Conservation (phyloP, 495 filamentous ascomycete genomes). For the Penicillium waksmanii region DNA sequence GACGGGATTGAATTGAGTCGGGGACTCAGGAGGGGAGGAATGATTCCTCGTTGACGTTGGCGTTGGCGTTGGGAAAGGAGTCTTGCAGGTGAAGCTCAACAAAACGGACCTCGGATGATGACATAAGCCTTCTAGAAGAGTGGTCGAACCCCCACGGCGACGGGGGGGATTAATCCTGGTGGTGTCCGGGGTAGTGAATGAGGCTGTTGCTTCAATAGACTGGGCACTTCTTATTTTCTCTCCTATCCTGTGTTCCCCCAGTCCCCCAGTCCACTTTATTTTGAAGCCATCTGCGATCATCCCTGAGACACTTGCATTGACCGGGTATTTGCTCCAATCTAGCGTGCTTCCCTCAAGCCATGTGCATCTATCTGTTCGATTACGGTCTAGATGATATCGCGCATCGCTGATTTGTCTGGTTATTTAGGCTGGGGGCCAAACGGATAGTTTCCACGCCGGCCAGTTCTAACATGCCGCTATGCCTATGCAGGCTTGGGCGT, state of each 20-base stretch:
- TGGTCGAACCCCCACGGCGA: not conserved
- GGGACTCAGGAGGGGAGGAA: not conserved
- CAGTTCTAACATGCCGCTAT: conserved; percentile 13
- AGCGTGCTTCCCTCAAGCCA: not conserved
- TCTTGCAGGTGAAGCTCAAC: conserved; percentile 15
- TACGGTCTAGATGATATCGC: not conserved
- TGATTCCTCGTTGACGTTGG: not conserved
- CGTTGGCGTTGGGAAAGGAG: not conserved
- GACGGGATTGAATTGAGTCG: not conserved
- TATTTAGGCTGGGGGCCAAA: conserved; percentile 13
- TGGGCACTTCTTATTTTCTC: not conserved
- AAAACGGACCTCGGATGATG: conserved; percentile 26
- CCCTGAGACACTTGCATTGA: not conserved
- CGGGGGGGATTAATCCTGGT: not conserved
- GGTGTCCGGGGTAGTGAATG: not conserved
- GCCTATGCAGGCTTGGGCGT: conserved; percentile 29
- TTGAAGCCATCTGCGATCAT: not conserved
- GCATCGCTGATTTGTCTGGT: conserved; percentile 3
- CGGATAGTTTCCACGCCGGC: conserved; percentile 17
- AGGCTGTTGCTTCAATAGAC: not conserved
- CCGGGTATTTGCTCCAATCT: not conserved
- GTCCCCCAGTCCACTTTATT: not conserved
- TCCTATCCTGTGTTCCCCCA: not conserved
- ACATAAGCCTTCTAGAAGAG: conserved; percentile 32
- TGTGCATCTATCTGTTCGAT: not conserved